Evolutionary conservation across 192 early-diverging fungal species (phyloP).

Genomic region (Chytriomyces confervae): DNA sequence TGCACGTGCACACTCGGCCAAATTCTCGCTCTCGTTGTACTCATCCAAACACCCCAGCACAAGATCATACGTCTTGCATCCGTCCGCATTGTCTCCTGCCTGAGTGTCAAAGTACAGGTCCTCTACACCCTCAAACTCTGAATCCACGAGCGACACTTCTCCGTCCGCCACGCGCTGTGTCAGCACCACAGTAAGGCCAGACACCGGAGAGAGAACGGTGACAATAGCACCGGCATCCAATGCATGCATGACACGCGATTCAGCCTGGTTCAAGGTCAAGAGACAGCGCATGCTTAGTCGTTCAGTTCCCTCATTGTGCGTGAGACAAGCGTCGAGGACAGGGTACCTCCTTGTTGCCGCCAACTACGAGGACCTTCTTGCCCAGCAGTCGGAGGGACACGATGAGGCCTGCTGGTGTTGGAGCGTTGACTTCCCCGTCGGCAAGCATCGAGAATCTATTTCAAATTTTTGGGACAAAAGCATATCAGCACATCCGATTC

Average conservation of each 20-base stretch:
- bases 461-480: too few relatives aligned
- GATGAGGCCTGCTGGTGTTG: constrained; percentile 51
- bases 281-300: too few relatives aligned
- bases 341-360: constrained; percentile 73
- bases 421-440: too few relatives aligned
- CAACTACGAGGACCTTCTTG: constrained; percentile 86
- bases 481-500: too few relatives aligned
- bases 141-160: constrained; percentile 57
- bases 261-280: constrained; percentile 48
- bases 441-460: too few relatives aligned
- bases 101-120: constrained; percentile 48
- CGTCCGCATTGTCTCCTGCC: not conserved
- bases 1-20: constrained; percentile 19
- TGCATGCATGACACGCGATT: constrained; percentile 79
- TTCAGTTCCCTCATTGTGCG: not conserved
- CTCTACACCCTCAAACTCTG: constrained; percentile 47
- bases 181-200: constrained; percentile 67
- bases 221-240: constrained; percentile 81
- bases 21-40: not conserved
- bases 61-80: not conserved
- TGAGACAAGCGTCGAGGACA: not conserved
- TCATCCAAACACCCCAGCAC: constrained; percentile 28
- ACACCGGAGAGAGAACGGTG: constrained; percentile 72
- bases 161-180: constrained; percentile 59
- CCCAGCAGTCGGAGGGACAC: constrained; percentile 79